Conservation (phyloP, 2,329 filamentous ascomycete species). For the Colletotrichum sidae region DNA sequence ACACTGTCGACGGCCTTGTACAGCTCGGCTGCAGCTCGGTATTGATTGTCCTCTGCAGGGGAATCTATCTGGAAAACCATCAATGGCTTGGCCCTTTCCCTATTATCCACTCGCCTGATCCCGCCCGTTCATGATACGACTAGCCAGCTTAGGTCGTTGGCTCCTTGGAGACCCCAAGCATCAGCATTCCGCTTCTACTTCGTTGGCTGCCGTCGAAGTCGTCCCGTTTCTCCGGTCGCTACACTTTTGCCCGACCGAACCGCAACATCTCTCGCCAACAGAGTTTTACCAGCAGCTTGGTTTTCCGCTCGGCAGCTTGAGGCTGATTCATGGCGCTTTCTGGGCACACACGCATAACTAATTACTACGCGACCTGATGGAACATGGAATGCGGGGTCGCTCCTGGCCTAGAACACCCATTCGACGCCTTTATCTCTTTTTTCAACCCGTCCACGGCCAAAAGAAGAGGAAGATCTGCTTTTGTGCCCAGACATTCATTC, state of each 20-base stretch:
- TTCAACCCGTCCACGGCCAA: no score
- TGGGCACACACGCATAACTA: not conserved
- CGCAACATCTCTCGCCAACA: not conserved
- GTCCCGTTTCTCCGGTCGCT: conserved; percentile 43
- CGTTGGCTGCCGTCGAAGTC: conserved; percentile 20
- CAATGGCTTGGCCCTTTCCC: not conserved
- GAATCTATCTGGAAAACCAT: conserved; percentile 10
- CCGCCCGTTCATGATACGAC: no score
- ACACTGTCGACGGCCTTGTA: conserved; percentile 12
- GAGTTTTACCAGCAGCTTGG: not conserved
- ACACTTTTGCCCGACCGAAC: conserved; percentile 39
- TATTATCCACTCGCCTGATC: conserved; percentile 2
- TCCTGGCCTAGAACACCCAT: conserved; percentile 14
- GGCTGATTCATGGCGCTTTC: conserved; percentile 5
- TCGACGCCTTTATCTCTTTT: conserved; percentile 15
- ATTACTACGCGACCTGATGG: not conserved
- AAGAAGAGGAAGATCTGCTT: no score
- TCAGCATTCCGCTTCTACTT: not conserved
- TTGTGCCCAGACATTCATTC: no score
- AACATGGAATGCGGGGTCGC: not conserved
- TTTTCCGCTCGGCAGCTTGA: not conserved
- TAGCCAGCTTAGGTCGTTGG: not conserved
- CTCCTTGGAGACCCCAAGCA: not conserved
- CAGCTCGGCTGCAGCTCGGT: conserved; percentile 10
- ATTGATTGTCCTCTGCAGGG: conserved; percentile 24